Percentiles rank a stretch among this genome's conserved stretches.
Evolutionary conservation across 2,329 filamentous ascomycete genomes (phyloP).

Genomic region (Karstenula rhodostoma): DNA sequence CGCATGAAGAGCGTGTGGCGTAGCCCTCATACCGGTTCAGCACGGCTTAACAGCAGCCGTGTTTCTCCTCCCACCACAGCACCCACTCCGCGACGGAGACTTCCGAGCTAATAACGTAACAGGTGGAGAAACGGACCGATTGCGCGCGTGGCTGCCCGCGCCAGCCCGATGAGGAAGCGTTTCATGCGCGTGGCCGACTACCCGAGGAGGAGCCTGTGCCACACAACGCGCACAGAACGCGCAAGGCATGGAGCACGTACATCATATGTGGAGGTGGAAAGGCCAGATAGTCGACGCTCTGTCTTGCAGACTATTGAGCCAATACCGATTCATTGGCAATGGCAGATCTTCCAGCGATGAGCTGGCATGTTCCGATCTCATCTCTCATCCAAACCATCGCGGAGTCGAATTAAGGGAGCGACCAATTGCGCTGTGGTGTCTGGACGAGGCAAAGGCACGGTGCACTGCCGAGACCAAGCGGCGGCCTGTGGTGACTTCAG

Average conservation of each 20-base stretch:
- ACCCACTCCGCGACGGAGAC: neutral
- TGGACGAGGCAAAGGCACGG: neutral
- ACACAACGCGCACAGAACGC: constrained; percentile 9
- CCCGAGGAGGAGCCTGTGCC: neutral
- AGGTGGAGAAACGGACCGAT: neutral
- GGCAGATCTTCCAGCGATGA: neutral
- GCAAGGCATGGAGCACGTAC: constrained; percentile 3
- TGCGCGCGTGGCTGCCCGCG: neutral
- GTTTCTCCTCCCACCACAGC: neutral
- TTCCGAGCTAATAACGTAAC: constrained; percentile 10
- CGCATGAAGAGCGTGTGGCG: neutral
- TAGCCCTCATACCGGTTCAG: constrained; percentile 1
- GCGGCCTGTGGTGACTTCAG: constrained; percentile 1
- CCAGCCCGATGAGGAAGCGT: neutral
- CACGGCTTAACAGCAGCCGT: neutral
- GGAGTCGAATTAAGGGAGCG: neutral
- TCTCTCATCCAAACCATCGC: neutral
- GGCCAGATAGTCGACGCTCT: neutral
- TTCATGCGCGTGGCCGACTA: constrained; percentile 7
- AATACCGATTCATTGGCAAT: neutral
- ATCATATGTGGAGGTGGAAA: neutral
- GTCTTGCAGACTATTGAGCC: neutral
- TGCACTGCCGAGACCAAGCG: constrained; percentile 4
- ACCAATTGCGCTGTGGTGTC: neutral
- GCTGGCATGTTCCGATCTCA: neutral